Evolutionary conservation across 2,329 filamentous ascomycete species (phyloP), one percentile per base, ranked within the genome.

Genomic region (Apiospora phragmitis): DNA sequence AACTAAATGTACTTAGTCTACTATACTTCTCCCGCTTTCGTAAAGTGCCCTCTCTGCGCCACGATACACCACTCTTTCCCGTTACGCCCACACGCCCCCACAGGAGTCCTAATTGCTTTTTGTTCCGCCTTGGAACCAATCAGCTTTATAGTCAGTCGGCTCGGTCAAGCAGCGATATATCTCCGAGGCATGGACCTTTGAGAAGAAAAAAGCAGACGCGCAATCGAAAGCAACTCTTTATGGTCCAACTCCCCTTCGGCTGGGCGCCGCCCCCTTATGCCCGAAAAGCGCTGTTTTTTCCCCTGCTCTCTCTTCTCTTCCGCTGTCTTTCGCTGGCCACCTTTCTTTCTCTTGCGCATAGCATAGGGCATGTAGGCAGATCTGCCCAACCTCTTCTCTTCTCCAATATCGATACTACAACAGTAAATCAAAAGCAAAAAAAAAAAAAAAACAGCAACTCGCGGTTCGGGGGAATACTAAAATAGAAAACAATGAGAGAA

Each of bases 371-470:
- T 16, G 18, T 21, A 21, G 43, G 18, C 16, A 45, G 43, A 21
- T 45, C 8, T 8, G 8, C 32, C 18, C 55, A 1, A 18, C 21
- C 55, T n/a, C 55, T 38, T 21, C 47, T 38, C 32, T 35, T 32
- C 29, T 59, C 51, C 51, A 62, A 38, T n/a, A 67, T 45, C 24
- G 29, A 67, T 67, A 29, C 65, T 29, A 26, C 65, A 43, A 43
- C 65, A 43, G 32, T 47, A 62, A 62, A 70, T 38, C 65, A 68
- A 59, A 68, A 51, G n/a, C 65, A 68, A 69, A 47, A 71, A 68
- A 41, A 71, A 67, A 49, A 70, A 70, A 69, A 69, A 49, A 67
- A 59, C 12, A 55, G 41, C 65, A 32, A 45, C n/a, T 65, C 55
- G 55, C 55, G 32, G 32, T 38, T 62, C 55, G 55, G 55, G 55